These are phyloP conservation scores for Mycena belliarum DNA, from an alignment of 768 basidiomycete species.

Conservation along the genomic window DNA sequence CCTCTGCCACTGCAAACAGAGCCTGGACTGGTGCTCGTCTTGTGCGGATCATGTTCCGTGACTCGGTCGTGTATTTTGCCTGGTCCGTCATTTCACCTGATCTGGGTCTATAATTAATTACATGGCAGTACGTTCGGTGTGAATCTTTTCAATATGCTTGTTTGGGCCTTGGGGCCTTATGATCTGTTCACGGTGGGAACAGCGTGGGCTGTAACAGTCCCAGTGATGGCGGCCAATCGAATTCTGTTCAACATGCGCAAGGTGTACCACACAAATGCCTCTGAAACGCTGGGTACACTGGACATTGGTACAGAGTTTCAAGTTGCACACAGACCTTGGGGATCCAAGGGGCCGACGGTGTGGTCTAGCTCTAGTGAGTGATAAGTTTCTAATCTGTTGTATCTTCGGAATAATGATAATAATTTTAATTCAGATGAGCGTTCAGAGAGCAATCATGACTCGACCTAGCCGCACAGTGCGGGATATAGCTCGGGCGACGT, in stretches of 20 bases:
- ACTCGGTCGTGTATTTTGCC: slow-evolving; percentile 11
- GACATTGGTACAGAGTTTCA: neutral
- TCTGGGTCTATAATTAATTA: neutral
- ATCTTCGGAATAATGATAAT: no score
- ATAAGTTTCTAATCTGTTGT: no score
- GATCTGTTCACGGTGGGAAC: slow-evolving; percentile 7
- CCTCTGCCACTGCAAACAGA: neutral
- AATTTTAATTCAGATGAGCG: no score
- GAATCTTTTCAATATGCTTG: slow-evolving; percentile 1
- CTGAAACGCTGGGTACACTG: no score
- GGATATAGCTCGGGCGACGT: no score
- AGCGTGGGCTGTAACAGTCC: slow-evolving; percentile 8
- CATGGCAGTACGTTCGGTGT: slow-evolving; percentile 5
- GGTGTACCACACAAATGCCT: neutral
- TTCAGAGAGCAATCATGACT: no score
- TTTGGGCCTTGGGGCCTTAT: neutral
- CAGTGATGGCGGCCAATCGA: slow-evolving; percentile 5
- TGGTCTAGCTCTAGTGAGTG: neutral
- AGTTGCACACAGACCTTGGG: neutral
- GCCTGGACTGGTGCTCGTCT: neutral
- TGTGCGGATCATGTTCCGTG: slow-evolving; percentile 5
- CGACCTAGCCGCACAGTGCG: no score
- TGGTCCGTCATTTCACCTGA: neutral
- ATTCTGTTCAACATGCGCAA: slow-evolving; percentile 8
- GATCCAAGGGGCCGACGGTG: neutral